Conservation (phyloP, 108 stramenopile genomes). For the Phaeodactylum tricornutum region DNA sequence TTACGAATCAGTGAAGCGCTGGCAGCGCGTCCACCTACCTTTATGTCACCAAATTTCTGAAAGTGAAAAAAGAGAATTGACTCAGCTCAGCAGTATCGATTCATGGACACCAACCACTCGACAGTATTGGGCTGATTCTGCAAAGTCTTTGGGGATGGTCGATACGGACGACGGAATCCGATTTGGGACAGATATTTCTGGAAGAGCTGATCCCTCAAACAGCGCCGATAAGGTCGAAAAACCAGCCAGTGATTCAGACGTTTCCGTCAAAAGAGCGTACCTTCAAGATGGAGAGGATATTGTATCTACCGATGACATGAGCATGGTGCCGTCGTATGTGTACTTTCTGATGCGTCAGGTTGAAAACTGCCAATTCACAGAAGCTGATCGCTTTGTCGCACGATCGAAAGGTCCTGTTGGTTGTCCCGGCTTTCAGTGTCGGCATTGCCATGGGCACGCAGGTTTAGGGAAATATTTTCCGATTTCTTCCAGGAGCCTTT, state of each 20-base stretch:
- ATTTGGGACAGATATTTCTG: conserved; percentile 21
- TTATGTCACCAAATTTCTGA: conserved; percentile 21
- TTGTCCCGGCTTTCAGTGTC: conserved; percentile 59
- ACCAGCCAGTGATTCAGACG: not conserved
- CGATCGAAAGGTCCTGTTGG: conserved; percentile 50
- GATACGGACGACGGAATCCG: conserved; percentile 44
- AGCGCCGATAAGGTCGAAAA: conserved; percentile 2
- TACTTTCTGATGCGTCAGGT: conserved; percentile 57
- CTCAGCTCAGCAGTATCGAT: conserved; percentile 3
- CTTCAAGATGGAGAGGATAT: conserved; percentile 22
- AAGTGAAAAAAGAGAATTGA: conserved; percentile 10
- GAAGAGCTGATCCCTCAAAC: no score
- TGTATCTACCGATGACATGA: conserved; percentile 30
- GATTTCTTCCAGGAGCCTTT: conserved; percentile 29
- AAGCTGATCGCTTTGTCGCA: conserved; percentile 60
- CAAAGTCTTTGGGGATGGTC: conserved; percentile 35
- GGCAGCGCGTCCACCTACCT: conserved; percentile 29
- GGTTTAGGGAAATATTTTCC: conserved; percentile 68
- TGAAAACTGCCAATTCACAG: conserved; percentile 43
- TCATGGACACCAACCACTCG: conserved; percentile 35
- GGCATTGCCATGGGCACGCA: conserved; percentile 58
- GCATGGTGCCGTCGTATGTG: conserved; percentile 44
- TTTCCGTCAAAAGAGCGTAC: not conserved
- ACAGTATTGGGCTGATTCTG: conserved; percentile 52
- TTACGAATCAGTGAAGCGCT: conserved; percentile 48